These are phyloP conservation scores for Suillus tomentosus DNA, from an alignment of 768 basidiomycete genomes.

Conservation along the genomic window DNA sequence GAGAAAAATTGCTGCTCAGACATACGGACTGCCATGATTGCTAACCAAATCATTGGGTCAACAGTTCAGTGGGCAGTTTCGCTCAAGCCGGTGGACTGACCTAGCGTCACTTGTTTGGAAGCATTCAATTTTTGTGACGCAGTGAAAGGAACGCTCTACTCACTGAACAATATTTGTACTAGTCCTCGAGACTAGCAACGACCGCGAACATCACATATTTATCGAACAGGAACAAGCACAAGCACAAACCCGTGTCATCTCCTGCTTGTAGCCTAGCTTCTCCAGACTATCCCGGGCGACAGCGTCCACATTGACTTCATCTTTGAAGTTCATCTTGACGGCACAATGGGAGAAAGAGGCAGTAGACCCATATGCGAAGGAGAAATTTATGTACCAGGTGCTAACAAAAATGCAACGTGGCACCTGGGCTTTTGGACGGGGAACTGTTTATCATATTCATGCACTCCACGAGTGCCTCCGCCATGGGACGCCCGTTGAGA, in stretches of 20 bases:
- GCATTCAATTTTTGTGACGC: constrained; percentile 19
- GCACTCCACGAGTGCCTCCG: background rate
- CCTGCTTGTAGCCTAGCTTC: constrained; percentile 57
- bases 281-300: constrained; percentile 41
- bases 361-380: background rate
- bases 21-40: constrained; percentile 65
- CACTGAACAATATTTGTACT: constrained; percentile 57
- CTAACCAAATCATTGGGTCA: constrained; percentile 30
- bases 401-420: background rate
- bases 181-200: constrained; percentile 47
- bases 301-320: constrained; percentile 23
- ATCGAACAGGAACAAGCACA: background rate
- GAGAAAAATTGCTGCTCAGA: constrained; percentile 13
- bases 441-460: background rate
- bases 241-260: constrained; percentile 49
- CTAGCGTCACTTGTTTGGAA: constrained; percentile 42
- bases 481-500: background rate
- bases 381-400: background rate
- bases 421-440: background rate
- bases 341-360: background rate
- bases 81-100: constrained; percentile 28
- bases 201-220: background rate
- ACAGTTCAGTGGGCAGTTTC: background rate
- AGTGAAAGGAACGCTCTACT: constrained; percentile 18
- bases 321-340: constrained; percentile 17